Percentiles rank a stretch among this genome's conserved stretches.
Evolutionary conservation across 2,329 filamentous ascomycete species (phyloP).

Genomic region (Leptosphaerulina australis): DNA sequence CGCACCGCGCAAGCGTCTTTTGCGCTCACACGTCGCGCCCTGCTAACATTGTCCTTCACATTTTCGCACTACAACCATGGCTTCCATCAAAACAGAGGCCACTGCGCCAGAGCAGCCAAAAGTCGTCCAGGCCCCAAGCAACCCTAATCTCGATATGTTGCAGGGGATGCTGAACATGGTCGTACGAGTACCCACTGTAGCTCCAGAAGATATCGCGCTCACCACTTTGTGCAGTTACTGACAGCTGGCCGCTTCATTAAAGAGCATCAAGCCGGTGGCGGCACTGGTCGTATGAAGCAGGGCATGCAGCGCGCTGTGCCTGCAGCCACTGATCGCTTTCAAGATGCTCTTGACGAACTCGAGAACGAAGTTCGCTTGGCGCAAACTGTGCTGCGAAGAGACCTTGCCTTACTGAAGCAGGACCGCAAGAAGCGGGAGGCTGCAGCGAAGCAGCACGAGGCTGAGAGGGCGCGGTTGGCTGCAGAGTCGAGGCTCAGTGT

Average conservation of each 20-base stretch:
- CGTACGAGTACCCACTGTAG: constrained; percentile 40
- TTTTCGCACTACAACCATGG: constrained; percentile 16
- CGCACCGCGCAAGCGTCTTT: constrained; percentile 17
- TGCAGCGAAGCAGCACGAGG: constrained; percentile 40
- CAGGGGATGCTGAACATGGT: constrained; percentile 56
- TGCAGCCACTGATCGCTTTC: constrained; percentile 51
- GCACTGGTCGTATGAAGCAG: constrained; percentile 39
- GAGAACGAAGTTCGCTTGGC: constrained; percentile 53
- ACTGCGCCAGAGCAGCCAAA: constrained; percentile 15
- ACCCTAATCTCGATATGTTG: constrained; percentile 50
- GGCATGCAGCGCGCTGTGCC: constrained; percentile 50
- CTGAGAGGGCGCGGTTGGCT: constrained; percentile 40
- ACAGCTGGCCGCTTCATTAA: constrained; percentile 54
- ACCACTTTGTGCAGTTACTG: constrained; percentile 45
- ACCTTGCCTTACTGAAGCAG: constrained; percentile 46
- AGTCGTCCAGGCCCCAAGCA: constrained; percentile 18
- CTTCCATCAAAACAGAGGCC: constrained; percentile 18
- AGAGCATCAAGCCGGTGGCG: constrained; percentile 45
- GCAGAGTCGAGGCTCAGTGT: constrained; percentile 32
- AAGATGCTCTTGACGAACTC: constrained; percentile 59
- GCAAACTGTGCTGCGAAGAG: constrained; percentile 44
- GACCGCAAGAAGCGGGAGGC: constrained; percentile 46
- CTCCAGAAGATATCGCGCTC: constrained; percentile 11
- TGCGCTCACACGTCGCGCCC: constrained; percentile 4
- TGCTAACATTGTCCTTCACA: not conserved